A percentile compares a stretch with the other conserved stretches of the same genome.
Conservation (phyloP, 1,284 basidiomycete genomes). For the Cutaneotrichosporon sp. region DNA sequence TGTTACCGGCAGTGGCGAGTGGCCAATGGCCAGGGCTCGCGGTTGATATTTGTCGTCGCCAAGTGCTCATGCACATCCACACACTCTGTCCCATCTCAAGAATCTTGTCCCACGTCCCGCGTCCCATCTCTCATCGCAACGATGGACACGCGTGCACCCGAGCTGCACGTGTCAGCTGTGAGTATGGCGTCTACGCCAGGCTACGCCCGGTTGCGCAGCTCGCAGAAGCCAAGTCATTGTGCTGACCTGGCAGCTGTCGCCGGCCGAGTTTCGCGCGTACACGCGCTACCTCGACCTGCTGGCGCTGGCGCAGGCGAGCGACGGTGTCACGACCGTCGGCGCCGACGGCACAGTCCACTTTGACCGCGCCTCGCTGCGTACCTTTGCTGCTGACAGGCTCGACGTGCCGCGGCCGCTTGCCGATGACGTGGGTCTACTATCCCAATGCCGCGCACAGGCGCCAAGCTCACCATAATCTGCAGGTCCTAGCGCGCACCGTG, state of each 20-base stretch:
- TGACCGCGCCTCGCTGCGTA: constrained; percentile 10
- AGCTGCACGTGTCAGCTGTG: constrained; percentile 17
- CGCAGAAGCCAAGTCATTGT: not conserved
- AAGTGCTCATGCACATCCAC: too few species aligned
- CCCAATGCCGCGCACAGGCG: not conserved
- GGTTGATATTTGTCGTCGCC: too few species aligned
- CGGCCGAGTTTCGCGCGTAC: constrained; percentile 18
- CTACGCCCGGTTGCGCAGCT: not conserved
- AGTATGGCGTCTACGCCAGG: not conserved
- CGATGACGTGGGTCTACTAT: constrained; percentile 18
- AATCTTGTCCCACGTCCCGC: not conserved
- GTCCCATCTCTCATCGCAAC: not conserved
- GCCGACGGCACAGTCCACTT: constrained; percentile 17
- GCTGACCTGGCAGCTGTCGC: constrained; percentile 18
- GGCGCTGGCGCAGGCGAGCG: constrained; percentile 9
- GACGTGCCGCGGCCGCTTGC: constrained; percentile 6
- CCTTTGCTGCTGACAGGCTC: constrained; percentile 14
- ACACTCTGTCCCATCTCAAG: too few species aligned
- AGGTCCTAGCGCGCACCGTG: constrained; percentile 13
- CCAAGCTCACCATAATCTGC: not conserved
- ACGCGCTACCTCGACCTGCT: constrained; percentile 23
- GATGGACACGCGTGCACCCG: constrained; percentile 8
- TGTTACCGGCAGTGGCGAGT: too few species aligned
- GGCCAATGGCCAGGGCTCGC: too few species aligned
- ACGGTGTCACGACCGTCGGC: constrained; percentile 5